These are phyloP conservation scores for Jatropha podagrica DNA, from an alignment of 441 rosid species.

Conservation along the genomic window DNA sequence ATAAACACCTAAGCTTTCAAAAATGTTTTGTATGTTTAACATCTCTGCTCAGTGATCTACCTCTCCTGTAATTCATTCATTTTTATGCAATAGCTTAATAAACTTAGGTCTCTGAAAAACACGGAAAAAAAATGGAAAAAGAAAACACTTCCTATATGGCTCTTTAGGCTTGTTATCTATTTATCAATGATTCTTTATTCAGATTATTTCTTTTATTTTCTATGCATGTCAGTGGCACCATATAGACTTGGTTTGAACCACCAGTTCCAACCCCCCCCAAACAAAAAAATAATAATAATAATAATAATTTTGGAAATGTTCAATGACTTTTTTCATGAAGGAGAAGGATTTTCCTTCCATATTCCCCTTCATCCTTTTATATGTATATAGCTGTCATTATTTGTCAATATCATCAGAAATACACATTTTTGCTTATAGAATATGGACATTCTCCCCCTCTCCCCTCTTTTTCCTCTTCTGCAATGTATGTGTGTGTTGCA, in stretches of 20 bases:
- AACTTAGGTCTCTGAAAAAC: background rate
- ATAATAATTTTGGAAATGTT: background rate
- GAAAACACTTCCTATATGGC: background rate
- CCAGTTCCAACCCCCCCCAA: background rate
- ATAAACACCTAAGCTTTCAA: constrained; percentile 6
- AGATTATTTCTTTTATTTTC: background rate
- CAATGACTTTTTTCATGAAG: background rate
- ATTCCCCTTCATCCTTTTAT: too few relatives aligned
- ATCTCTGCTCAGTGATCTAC: constrained; percentile 2
- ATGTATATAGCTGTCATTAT: too few relatives aligned
- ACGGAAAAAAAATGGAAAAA: background rate
- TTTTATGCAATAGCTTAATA: background rate
- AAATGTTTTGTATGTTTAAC: background rate
- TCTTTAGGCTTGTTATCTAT: background rate
- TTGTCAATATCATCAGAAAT: background rate
- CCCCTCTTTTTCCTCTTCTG: too few relatives aligned
- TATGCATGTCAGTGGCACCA: background rate
- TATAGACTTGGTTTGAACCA: background rate
- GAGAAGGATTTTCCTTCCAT: background rate
- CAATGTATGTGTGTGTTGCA: background rate
- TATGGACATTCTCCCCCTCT: background rate
- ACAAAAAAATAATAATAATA: background rate
- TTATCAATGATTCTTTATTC: background rate
- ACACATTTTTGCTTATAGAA: background rate
- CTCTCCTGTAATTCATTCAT: background rate